Conservation (phyloP, 108 stramenopile genomes). For the Asterionellopsis glacialis region DNA sequence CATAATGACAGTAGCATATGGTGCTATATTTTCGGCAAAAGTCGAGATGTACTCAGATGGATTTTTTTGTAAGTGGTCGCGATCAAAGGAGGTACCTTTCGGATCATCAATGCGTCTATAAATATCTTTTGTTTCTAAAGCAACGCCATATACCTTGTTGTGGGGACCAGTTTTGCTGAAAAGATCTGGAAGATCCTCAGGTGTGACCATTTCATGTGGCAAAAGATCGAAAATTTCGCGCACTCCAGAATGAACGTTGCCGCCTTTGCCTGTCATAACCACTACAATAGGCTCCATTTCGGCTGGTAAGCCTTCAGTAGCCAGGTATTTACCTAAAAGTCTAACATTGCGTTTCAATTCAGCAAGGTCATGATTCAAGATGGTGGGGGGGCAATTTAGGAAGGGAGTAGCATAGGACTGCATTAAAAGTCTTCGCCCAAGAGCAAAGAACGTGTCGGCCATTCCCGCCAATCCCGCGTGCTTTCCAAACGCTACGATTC, state of each 20-base stretch:
- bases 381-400: conserved; percentile 53
- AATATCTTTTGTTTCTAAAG: conserved; percentile 45
- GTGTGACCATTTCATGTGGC: conserved; percentile 68
- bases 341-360: conserved; percentile 43
- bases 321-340: conserved; percentile 39
- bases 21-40: conserved; percentile 61
- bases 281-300: conserved; percentile 66
- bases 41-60: conserved; percentile 53
- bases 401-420: conserved; percentile 69
- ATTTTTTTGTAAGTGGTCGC: conserved; percentile 54
- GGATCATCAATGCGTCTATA: conserved; percentile 7
- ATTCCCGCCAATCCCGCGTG: conserved; percentile 83
- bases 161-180: conserved; percentile 4
- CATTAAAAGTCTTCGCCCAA: conserved; percentile 66
- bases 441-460: conserved; percentile 72
- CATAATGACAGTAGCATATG: conserved; percentile 57
- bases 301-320: conserved; percentile 33
- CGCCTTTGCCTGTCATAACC: conserved; percentile 54
- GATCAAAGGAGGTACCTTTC: conserved; percentile 40
- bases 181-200: conserved; percentile 54
- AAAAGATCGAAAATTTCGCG: conserved; percentile 65
- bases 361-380: conserved; percentile 59
- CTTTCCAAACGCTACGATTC: conserved; percentile 77
- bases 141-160: conserved; percentile 46
- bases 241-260: conserved; percentile 68